A percentile compares a stretch with the other conserved stretches of the same genome.
Conservation (phyloP, 129 eudicot species). For the Artemisia tridentata region DNA sequence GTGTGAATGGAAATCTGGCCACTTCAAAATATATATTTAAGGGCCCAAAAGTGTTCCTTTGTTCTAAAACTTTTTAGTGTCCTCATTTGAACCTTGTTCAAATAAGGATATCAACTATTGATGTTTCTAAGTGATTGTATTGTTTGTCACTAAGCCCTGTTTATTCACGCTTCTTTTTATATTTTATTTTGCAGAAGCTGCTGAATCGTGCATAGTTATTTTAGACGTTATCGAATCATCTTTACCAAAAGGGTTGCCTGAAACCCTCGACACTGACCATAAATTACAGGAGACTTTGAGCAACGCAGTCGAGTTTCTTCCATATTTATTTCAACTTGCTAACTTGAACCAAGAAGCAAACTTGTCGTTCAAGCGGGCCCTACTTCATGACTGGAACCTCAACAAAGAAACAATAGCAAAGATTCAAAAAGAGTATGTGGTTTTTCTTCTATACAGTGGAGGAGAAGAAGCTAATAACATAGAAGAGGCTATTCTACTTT, state of each 20-base stretch:
- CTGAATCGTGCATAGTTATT: conserved; percentile 82
- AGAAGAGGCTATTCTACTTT: conserved; percentile 82
- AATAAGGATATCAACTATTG: background rate
- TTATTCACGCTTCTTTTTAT: background rate
- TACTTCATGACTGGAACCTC: conserved; percentile 68
- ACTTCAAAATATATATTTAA: too few species aligned
- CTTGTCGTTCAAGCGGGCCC: conserved; percentile 59
- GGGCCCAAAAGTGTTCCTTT: too few species aligned
- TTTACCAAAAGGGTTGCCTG: conserved; percentile 85
- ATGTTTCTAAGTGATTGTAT: background rate
- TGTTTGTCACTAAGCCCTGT: background rate
- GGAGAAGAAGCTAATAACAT: conserved; percentile 53
- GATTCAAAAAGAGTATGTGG: conserved; percentile 78
- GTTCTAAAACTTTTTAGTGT: too few species aligned
- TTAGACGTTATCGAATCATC: conserved; percentile 85
- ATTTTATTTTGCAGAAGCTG: conserved; percentile 75
- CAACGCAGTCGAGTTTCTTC: conserved; percentile 80
- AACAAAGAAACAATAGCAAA: conserved; percentile 51
- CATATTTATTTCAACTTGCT: conserved; percentile 72
- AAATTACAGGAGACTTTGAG: conserved; percentile 81
- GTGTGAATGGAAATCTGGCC: too few species aligned
- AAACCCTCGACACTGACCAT: conserved; percentile 62
- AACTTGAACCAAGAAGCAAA: conserved; percentile 65
- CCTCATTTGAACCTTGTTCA: background rate
- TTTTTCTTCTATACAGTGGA: conserved; percentile 82